Conservation (phyloP, 352 stramenopile species). For the Pythium phragmiticola region DNA sequence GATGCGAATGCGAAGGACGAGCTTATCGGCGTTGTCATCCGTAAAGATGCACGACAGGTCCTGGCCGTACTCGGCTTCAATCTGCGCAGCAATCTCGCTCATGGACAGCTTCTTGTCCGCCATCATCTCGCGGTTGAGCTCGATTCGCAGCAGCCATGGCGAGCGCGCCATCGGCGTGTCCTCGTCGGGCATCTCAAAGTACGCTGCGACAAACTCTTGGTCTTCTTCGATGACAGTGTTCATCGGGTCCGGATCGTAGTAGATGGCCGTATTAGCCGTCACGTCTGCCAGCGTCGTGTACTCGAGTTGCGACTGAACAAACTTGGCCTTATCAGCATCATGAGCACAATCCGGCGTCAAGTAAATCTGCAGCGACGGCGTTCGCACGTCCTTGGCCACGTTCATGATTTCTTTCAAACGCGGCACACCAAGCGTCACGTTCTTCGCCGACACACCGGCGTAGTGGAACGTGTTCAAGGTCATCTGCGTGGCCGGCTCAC, state of each 20-base stretch:
- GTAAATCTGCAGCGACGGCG: conserved; percentile 96
- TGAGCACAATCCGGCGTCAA: conserved; percentile 89
- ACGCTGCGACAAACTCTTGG: conserved; percentile 96
- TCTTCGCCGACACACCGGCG: conserved; percentile 99
- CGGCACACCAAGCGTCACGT: conserved; percentile 99
- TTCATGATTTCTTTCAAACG: conserved; percentile 98
- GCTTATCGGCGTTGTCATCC: conserved; percentile 96
- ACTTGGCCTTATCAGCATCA: conserved; percentile 96
- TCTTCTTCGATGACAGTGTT: conserved; percentile 97
- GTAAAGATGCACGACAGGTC: conserved; percentile 95
- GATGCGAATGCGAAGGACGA: conserved; percentile 97
- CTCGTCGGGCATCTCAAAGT: conserved; percentile 97
- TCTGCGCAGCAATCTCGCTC: conserved; percentile 94
- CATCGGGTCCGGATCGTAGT: conserved; percentile 98
- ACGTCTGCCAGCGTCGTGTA: conserved; percentile 98
- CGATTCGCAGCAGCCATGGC: conserved; percentile 98
- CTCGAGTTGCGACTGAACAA: conserved; percentile 99
- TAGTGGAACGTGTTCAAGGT: conserved; percentile 99
- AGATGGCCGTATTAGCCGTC: conserved; percentile 96
- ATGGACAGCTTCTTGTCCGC: conserved; percentile 98
- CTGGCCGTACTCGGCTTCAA: conserved; percentile 97
- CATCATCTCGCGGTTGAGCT: conserved; percentile 97
- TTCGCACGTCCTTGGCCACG: conserved; percentile 98
- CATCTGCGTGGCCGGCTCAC: conserved; percentile 95
- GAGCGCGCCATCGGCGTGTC: conserved; percentile 93